phyloP scores from a whole-genome alignment of 2,329 filamentous ascomycete genomes.

The Epichloe gansuensis region DNA sequence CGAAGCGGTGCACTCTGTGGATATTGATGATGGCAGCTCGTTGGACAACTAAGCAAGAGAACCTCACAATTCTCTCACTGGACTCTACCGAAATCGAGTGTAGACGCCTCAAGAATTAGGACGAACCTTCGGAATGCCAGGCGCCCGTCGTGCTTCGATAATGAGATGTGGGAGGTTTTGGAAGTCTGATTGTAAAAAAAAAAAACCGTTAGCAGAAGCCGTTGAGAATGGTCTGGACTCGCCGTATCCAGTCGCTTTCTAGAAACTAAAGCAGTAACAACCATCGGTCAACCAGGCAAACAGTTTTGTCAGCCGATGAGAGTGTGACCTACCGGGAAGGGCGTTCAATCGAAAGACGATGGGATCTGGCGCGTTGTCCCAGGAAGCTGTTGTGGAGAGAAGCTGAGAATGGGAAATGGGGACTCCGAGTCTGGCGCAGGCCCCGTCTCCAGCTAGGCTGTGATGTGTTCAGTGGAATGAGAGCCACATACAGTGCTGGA shows the following conservation, averaged over 20 bases:
- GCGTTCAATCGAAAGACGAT: not conserved
- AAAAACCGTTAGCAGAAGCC: slow-evolving; percentile 3
- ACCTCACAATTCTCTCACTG: slow-evolving; percentile 8
- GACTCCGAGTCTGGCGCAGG: slow-evolving; percentile 2
- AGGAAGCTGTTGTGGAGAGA: slow-evolving; percentile 6
- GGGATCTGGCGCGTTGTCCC: slow-evolving; percentile 5
- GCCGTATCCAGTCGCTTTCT: not conserved
- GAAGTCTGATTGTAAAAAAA: not conserved
- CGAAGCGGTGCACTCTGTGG: slow-evolving; percentile 8
- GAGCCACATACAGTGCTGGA: slow-evolving; percentile 7
- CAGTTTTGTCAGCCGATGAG: not conserved
- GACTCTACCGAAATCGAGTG: not conserved
- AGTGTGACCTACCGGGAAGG: slow-evolving; percentile 4
- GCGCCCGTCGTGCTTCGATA: not conserved
- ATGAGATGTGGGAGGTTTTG: not conserved
- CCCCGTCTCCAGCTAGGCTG: slow-evolving; percentile 5
- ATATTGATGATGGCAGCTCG: slow-evolving; percentile 1
- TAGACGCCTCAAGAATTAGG: not conserved
- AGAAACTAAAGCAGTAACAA: not conserved
- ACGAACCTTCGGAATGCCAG: not conserved
- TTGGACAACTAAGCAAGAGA: not conserved
- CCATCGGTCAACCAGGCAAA: not conserved
- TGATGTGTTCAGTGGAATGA: slow-evolving; percentile 2
- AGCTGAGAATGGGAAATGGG: slow-evolving; percentile 6
- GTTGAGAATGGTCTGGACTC: not conserved